Conservation (phyloP, 352 stramenopile species). For the Thraustochytrium striatum region DNA sequence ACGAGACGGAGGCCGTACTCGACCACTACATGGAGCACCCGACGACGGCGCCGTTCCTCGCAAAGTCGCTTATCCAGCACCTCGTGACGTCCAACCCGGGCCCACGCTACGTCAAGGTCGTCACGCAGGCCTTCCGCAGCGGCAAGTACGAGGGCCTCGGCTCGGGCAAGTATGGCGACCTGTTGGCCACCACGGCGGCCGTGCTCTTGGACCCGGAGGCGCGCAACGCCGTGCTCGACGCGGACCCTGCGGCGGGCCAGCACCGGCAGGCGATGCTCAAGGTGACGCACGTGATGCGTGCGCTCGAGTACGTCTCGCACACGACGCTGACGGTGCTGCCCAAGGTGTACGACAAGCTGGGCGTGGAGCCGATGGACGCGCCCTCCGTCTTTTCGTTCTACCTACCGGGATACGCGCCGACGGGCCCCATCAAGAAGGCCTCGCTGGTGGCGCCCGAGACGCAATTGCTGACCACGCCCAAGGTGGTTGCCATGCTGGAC, state of each 20-base stretch:
- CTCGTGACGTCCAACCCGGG: constrained; percentile 61
- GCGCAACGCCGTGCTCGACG: constrained; percentile 51
- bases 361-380: constrained; percentile 58
- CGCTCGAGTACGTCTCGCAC: constrained; percentile 30
- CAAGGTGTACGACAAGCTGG: constrained; percentile 55
- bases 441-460: constrained; percentile 56
- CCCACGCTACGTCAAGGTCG: constrained; percentile 57
- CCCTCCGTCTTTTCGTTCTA: constrained; percentile 64
- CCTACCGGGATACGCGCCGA: constrained; percentile 55
- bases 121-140: constrained; percentile 57
- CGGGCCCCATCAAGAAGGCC: constrained; percentile 51
- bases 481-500: constrained; percentile 60
- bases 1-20: constrained; percentile 63
- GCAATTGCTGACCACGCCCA: constrained; percentile 58
- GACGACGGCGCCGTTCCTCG: constrained; percentile 64
- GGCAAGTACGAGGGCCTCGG: constrained; percentile 59
- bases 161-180: constrained; percentile 59
- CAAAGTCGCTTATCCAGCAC: constrained; percentile 60
- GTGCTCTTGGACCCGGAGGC: constrained; percentile 60
- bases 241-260: constrained; percentile 57
- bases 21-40: constrained; percentile 59
- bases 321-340: constrained; percentile 24
- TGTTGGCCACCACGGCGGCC: constrained; percentile 57
- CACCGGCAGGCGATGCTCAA: constrained; percentile 56
- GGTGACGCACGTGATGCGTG: constrained; percentile 35